phyloP scores from a whole-genome alignment of 768 basidiomycete species.

The Russula sp. region DNA sequence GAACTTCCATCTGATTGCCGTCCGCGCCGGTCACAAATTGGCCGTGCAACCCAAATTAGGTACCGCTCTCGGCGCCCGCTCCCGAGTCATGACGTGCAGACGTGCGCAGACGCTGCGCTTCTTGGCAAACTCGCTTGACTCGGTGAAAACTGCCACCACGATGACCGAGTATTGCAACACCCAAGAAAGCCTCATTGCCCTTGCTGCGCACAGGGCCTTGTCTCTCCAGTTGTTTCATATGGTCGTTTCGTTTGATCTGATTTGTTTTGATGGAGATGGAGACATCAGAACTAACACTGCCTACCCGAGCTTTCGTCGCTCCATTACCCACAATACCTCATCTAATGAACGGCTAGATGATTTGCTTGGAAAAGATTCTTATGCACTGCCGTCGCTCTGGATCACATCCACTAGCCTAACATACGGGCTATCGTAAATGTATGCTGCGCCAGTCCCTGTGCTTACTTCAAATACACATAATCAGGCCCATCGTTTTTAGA shows the following conservation, averaged over 20 bases:
- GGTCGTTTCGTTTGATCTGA: neutral
- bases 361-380: neutral
- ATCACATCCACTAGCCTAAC: neutral
- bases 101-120: constrained; percentile 6
- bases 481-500: neutral
- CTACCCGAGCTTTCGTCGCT: neutral
- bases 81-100: neutral
- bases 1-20: constrained; percentile 7
- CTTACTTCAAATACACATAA: neutral
- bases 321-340: neutral
- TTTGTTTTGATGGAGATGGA: neutral
- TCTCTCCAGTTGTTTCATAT: constrained; percentile 2
- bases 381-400: neutral
- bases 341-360: neutral
- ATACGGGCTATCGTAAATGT: neutral
- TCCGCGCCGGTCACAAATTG: neutral
- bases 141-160: neutral
- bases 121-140: constrained; percentile 8
- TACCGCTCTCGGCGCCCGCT: neutral
- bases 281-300: constrained; percentile 1
- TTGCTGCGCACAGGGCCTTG: constrained; percentile 5
- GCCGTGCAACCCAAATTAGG: constrained; percentile 9
- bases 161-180: neutral
- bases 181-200: neutral
- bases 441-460: neutral